phyloP scores from a whole-genome alignment of 2,329 filamentous ascomycete genomes.

The Beauveria scarabaeidicola region DNA sequence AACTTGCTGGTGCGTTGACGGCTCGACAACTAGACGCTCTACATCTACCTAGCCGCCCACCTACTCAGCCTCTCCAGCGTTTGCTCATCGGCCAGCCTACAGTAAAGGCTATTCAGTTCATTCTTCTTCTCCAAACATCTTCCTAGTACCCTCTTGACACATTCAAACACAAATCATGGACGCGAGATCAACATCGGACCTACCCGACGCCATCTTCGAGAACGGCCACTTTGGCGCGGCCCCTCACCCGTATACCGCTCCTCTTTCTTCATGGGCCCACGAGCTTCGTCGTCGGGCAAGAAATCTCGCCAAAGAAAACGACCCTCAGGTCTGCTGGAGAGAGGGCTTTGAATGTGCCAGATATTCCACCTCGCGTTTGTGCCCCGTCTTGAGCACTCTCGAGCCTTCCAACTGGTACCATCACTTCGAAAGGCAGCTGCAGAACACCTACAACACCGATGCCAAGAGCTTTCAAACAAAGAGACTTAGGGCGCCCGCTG shows the following conservation, averaged over 20 bases:
- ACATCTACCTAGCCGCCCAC: background rate
- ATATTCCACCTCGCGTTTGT: background rate
- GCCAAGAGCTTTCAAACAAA: background rate
- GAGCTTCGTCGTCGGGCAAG: conserved; percentile 1
- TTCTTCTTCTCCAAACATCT: background rate
- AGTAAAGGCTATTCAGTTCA: background rate
- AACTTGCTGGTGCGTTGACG: background rate
- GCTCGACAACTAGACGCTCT: background rate
- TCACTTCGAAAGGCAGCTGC: conserved; percentile 4
- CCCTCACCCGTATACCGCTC: background rate
- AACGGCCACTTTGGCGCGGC: background rate
- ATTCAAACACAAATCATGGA: conserved; percentile 1
- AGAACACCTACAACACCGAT: background rate
- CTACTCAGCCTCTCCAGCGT: background rate
- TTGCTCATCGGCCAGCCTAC: background rate
- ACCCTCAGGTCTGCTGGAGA: background rate
- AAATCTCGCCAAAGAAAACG: background rate
- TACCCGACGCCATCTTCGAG: conserved; percentile 5
- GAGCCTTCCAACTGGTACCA: background rate
- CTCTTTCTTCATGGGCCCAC: background rate
- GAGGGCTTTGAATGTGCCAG: background rate
- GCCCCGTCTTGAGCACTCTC: background rate
- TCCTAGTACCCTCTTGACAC: background rate
- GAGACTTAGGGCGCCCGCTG: background rate
- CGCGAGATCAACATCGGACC: background rate